phyloP scores from a whole-genome alignment of 768 basidiomycete species.

The Tulasnella sp. region DNA sequence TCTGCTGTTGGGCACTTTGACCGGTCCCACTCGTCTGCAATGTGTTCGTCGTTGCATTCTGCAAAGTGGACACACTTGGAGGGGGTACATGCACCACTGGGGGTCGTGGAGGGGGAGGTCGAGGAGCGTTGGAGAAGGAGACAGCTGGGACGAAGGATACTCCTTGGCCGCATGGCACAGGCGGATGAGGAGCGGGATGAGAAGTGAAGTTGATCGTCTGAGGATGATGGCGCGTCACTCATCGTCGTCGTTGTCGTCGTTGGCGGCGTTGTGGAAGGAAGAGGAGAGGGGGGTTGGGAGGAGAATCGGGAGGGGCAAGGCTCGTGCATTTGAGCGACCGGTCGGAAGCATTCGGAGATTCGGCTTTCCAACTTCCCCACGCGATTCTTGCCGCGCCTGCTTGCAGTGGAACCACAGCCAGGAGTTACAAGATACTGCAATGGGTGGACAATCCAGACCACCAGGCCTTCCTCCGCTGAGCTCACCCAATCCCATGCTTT shows the following conservation, averaged over 20 bases:
- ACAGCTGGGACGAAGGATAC: neutral
- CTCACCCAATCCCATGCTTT: too few relatives aligned
- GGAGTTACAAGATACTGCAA: too few relatives aligned
- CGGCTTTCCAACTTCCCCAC: too few relatives aligned
- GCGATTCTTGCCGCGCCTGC: constrained; percentile 6
- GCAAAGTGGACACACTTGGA: constrained; percentile 8
- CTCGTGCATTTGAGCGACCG: neutral
- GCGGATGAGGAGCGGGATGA: constrained; percentile 6
- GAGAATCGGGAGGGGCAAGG: neutral
- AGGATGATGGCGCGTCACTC: neutral
- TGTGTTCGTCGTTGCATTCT: constrained; percentile 4
- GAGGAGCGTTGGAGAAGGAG: neutral
- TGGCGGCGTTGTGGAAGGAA: neutral
- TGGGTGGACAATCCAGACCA: too few relatives aligned
- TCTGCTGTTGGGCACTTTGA: constrained; percentile 3
- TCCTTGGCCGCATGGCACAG: neutral
- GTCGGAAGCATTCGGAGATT: constrained; percentile 6
- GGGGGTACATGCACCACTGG: neutral
- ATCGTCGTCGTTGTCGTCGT: neutral
- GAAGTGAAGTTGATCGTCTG: neutral
- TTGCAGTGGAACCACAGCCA: too few relatives aligned
- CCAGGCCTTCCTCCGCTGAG: too few relatives aligned
- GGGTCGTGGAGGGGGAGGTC: neutral
- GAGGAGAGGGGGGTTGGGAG: neutral
- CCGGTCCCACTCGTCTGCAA: constrained; percentile 13